Conservation (phyloP, 345 rosid genomes). For the Aquilaria yunnanensis region DNA sequence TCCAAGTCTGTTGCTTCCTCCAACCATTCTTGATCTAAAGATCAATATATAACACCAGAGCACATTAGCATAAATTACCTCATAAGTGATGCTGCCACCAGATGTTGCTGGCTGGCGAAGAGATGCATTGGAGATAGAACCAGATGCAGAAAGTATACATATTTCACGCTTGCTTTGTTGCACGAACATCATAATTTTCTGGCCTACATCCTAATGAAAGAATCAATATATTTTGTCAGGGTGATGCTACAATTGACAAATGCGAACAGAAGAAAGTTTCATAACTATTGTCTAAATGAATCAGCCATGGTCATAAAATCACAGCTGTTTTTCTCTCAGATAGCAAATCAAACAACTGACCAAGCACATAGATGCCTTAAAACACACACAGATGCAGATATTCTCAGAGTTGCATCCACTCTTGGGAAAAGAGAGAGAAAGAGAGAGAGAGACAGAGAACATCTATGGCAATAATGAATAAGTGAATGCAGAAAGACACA, state of each 20-base stretch:
- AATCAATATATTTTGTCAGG: slow-evolving; percentile 17
- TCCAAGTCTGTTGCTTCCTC: not conserved
- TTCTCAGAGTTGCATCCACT: too few species aligned
- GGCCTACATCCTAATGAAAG: slow-evolving; percentile 59
- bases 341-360: too few species aligned
- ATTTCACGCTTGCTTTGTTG: slow-evolving; percentile 68
- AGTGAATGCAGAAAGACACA: too few species aligned
- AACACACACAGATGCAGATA: too few species aligned
- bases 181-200: slow-evolving; percentile 53
- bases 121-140: slow-evolving; percentile 65
- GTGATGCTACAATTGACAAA: not conserved
- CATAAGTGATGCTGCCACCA: slow-evolving; percentile 64
- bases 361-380: too few species aligned
- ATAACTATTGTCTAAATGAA: not conserved
- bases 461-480: too few species aligned
- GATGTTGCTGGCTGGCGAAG: slow-evolving; percentile 68
- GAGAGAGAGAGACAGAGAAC: too few species aligned
- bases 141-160: slow-evolving; percentile 76
- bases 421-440: too few species aligned
- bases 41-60: not conserved
- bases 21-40: too few species aligned
- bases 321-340: too few species aligned
- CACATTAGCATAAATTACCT: slow-evolving; percentile 33
- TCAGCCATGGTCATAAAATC: too few species aligned
- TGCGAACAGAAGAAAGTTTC: too few species aligned